A percentile compares a stretch with the other conserved stretches of the same genome.
These are phyloP conservation scores for bread wheat (Triticum aestivum) DNA, from an alignment of 176 grass and related monocot genomes.

Conservation along the genomic window IWGSC_CS_RefSeq_v2.1 NC_057802.1:560043718-560044217, in stretches of 20 bases:
- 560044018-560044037: neutral
- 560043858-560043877: neutral
- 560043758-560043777: too few species aligned
- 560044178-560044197: neutral
- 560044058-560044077: neutral
- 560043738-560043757: too few species aligned
- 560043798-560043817: too few species aligned
- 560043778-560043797: too few species aligned
- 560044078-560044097: too few species aligned
- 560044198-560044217: neutral
- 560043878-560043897: neutral
- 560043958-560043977: slow-evolving; percentile 33
- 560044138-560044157: too few species aligned
- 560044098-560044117: too few species aligned
- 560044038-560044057: neutral
- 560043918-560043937: slow-evolving; percentile 16
- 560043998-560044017: neutral
- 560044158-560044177: too few species aligned
- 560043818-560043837: too few species aligned
- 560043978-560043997: neutral
- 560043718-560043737: too few species aligned
- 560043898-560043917: slow-evolving; percentile 15
- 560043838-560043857: too few species aligned
- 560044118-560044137: too few species aligned
- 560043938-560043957: slow-evolving; percentile 6